Evolutionary conservation across 2,329 filamentous ascomycete genomes (phyloP).

Genomic region (Ceratocystis destructans): DNA sequence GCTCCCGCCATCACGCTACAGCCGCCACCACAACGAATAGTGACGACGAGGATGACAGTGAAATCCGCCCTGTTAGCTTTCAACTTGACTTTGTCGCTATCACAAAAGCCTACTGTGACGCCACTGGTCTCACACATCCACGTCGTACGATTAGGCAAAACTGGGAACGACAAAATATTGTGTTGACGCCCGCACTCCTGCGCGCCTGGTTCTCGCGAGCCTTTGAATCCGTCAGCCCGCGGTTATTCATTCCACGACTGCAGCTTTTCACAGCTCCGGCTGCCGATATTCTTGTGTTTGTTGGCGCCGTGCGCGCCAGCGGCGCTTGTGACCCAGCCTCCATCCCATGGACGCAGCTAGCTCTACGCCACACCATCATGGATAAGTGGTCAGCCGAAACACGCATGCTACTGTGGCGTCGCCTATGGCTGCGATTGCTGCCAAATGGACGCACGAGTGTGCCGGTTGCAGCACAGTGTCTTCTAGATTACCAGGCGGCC

Average conservation of each 20-base stretch:
- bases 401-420: constrained; percentile 15
- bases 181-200: constrained; percentile 13
- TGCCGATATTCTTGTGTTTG: constrained; percentile 9
- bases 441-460: constrained; percentile 10
- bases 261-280: constrained; percentile 2
- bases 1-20: no score
- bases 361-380: constrained; percentile 6
- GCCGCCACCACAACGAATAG: not conserved
- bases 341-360: constrained; percentile 12
- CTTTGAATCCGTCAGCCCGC: constrained; percentile 14
- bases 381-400: constrained; percentile 9
- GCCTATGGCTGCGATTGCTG: constrained; percentile 10
- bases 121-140: not conserved
- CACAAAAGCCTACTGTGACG: not conserved
- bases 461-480: constrained; percentile 10
- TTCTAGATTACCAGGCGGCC: constrained; percentile 16
- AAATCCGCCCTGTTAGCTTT: not conserved
- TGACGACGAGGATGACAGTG: not conserved
- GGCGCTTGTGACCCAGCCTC: constrained; percentile 8
- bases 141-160: not conserved
- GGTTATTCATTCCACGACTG: constrained; percentile 12
- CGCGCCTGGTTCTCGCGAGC: constrained; percentile 12
- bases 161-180: constrained; percentile 9
- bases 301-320: constrained; percentile 10
- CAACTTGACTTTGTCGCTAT: constrained; percentile 7